phyloP scores from a whole-genome alignment of 2,329 filamentous ascomycete genomes.

The Dactylellina sp. region DNA sequence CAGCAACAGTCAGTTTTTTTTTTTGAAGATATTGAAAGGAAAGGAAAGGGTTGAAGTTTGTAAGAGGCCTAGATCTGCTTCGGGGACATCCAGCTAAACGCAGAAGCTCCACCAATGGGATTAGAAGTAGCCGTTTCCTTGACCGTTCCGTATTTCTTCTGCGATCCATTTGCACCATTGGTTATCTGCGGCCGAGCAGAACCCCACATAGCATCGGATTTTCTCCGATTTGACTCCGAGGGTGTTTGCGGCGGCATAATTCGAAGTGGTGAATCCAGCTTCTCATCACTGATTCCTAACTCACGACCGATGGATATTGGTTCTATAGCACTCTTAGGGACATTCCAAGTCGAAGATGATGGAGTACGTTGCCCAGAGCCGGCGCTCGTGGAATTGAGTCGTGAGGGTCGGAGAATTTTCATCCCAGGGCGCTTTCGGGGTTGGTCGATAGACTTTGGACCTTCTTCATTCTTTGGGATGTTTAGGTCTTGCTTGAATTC shows the following conservation, averaged over 20 bases:
- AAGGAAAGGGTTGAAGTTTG: background rate
- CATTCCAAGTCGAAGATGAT: slow-evolving; percentile 54
- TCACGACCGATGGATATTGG: slow-evolving; percentile 50
- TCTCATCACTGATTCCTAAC: slow-evolving; percentile 37
- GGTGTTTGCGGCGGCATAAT: slow-evolving; percentile 40
- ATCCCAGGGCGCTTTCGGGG: slow-evolving; percentile 51
- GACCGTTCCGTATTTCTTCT: slow-evolving; percentile 55
- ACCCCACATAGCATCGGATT: slow-evolving; percentile 52
- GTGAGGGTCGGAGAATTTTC: slow-evolving; percentile 50
- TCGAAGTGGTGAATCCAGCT: slow-evolving; percentile 39
- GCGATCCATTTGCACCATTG: slow-evolving; percentile 40
- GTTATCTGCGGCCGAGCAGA: slow-evolving; percentile 30
- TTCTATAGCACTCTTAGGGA: slow-evolving; percentile 55
- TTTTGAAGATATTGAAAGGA: slow-evolving; percentile 1
- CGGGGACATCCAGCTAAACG: slow-evolving; percentile 88
- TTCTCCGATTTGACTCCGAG: slow-evolving; percentile 53
- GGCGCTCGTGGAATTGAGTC: slow-evolving; percentile 37
- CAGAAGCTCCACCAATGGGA: slow-evolving; percentile 87
- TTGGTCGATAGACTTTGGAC: slow-evolving; percentile 25
- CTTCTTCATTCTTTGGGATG: slow-evolving; percentile 33
- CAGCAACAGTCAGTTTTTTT: background rate
- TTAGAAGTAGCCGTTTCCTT: slow-evolving; percentile 68
- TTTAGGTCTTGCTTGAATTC: slow-evolving; percentile 15
- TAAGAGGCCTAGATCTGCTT: slow-evolving; percentile 41
- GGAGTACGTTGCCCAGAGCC: slow-evolving; percentile 47